Evolutionary conservation across 495 filamentous ascomycete species (phyloP).

Genomic region (Hypoxylon crocopeplum): DNA sequence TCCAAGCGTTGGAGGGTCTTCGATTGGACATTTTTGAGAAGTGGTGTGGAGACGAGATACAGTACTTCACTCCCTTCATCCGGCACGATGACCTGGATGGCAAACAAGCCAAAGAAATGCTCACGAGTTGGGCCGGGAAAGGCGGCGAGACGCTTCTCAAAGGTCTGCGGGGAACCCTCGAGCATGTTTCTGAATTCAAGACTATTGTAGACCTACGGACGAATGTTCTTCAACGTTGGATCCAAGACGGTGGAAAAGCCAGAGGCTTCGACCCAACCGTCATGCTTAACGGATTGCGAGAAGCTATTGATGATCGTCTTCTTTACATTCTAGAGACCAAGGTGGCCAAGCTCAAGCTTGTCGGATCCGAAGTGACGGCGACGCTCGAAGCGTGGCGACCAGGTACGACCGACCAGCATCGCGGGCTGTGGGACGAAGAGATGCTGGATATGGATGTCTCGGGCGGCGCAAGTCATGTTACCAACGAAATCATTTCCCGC

Average conservation of each 20-base stretch:
- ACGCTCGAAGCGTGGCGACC: constrained; percentile 60
- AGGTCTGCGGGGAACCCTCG: constrained; percentile 63
- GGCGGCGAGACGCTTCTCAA: constrained; percentile 70
- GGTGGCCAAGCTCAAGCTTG: constrained; percentile 61
- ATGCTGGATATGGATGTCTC: constrained; percentile 54
- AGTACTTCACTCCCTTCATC: constrained; percentile 88
- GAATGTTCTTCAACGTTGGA: constrained; percentile 77
- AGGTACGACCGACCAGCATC: constrained; percentile 52
- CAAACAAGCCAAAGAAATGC: constrained; percentile 66
- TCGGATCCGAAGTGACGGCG: constrained; percentile 63
- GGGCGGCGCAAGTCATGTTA: constrained; percentile 51
- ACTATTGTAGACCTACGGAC: constrained; percentile 71
- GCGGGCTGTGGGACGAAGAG: constrained; percentile 67
- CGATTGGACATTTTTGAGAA: constrained; percentile 80
- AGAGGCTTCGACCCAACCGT: constrained; percentile 63
- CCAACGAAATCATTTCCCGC: constrained; percentile 52
- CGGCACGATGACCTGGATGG: constrained; percentile 80
- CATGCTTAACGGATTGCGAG: constrained; percentile 72
- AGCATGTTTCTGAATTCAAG: constrained; percentile 65
- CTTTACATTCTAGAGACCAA: constrained; percentile 63
- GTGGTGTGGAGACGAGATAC: constrained; percentile 85
- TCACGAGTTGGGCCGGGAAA: constrained; percentile 75
- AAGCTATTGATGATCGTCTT: constrained; percentile 70
- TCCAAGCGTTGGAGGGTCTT: constrained; percentile 70
- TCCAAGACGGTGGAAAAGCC: constrained; percentile 59